phyloP scores from a whole-genome alignment of 768 basidiomycete genomes.

The Mycena galericulata region DNA sequence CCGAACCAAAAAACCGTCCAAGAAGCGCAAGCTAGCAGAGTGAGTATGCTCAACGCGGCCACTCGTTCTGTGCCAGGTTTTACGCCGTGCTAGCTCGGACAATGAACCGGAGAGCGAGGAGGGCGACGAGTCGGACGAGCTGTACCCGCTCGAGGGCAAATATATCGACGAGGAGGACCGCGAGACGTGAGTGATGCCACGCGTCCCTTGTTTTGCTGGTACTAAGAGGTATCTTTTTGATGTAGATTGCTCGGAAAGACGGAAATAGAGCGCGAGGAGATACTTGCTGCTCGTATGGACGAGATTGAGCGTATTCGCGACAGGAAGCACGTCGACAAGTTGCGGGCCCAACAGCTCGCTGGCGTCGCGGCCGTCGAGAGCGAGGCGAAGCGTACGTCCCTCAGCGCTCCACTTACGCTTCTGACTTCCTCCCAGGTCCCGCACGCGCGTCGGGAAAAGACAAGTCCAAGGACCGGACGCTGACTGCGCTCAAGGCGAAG shows the following conservation, averaged over 20 bases:
- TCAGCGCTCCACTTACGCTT: slow-evolving; percentile 3
- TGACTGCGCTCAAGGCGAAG: slow-evolving; percentile 88
- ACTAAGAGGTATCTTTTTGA: slow-evolving; percentile 39
- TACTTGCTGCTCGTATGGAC: slow-evolving; percentile 83
- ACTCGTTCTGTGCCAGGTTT: slow-evolving; percentile 29
- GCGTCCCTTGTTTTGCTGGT: slow-evolving; percentile 24
- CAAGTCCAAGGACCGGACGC: slow-evolving; percentile 79
- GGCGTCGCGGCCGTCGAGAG: slow-evolving; percentile 57
- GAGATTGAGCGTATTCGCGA: slow-evolving; percentile 83
- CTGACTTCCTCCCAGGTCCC: slow-evolving; percentile 21
- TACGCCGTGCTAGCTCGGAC: slow-evolving; percentile 42
- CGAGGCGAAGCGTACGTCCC: slow-evolving; percentile 82
- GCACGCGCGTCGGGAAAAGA: slow-evolving; percentile 70
- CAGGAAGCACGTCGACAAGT: slow-evolving; percentile 75
- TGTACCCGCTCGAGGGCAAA: slow-evolving; percentile 93
- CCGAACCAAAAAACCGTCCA: slow-evolving; percentile 53
- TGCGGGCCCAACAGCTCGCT: slow-evolving; percentile 75
- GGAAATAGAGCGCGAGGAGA: slow-evolving; percentile 91
- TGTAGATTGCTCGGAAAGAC: slow-evolving; percentile 81
- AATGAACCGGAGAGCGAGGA: slow-evolving; percentile 74
- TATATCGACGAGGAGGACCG: slow-evolving; percentile 89
- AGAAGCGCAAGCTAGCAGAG: slow-evolving; percentile 78
- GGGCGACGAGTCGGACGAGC: slow-evolving; percentile 55
- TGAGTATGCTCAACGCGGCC: slow-evolving; percentile 55
- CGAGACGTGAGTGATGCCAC: slow-evolving; percentile 80